A percentile compares a stretch with the other conserved stretches of the same genome.
Evolutionary conservation across 129 eudicot species (phyloP).

Genomic region (Flaveria sonorensis): DNA sequence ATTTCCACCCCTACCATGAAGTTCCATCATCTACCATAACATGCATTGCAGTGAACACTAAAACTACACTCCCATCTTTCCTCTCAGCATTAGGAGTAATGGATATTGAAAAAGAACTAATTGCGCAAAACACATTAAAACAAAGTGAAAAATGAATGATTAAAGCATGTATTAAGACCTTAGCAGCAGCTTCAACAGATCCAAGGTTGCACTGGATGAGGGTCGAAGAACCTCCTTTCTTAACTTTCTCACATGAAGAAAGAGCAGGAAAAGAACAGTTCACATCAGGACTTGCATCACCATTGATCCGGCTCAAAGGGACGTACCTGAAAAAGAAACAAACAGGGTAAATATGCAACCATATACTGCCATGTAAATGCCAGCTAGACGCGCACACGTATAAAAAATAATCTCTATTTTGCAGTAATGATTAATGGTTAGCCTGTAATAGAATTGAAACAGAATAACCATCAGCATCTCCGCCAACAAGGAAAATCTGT

Average conservation of each 20-base stretch:
- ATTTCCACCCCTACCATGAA: not conserved
- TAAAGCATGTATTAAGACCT: slow-evolving; percentile 48
- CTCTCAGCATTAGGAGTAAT: not conserved
- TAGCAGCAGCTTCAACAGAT: slow-evolving; percentile 71
- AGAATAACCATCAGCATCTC: not conserved
- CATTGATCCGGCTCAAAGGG: slow-evolving; percentile 66
- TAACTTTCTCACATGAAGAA: slow-evolving; percentile 56
- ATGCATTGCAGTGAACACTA: not conserved
- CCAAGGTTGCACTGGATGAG: slow-evolving; percentile 68
- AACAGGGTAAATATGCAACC: not conserved
- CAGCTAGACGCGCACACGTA: slow-evolving; percentile 15
- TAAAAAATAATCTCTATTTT: not conserved
- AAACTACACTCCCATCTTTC: not conserved
- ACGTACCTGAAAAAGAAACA: slow-evolving; percentile 59
- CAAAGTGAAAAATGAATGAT: not conserved
- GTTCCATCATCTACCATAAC: not conserved
- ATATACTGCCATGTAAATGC: not conserved
- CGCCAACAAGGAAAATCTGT: not conserved
- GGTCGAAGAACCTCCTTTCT: slow-evolving; percentile 55
- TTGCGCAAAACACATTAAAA: not conserved
- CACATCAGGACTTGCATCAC: slow-evolving; percentile 39
- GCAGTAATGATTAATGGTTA: not conserved
- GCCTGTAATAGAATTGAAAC: not conserved
- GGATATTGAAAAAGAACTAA: not conserved
- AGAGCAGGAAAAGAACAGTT: slow-evolving; percentile 61